phyloP scores from a whole-genome alignment of 495 filamentous ascomycete species.

The Daldinia childiae region DNA sequence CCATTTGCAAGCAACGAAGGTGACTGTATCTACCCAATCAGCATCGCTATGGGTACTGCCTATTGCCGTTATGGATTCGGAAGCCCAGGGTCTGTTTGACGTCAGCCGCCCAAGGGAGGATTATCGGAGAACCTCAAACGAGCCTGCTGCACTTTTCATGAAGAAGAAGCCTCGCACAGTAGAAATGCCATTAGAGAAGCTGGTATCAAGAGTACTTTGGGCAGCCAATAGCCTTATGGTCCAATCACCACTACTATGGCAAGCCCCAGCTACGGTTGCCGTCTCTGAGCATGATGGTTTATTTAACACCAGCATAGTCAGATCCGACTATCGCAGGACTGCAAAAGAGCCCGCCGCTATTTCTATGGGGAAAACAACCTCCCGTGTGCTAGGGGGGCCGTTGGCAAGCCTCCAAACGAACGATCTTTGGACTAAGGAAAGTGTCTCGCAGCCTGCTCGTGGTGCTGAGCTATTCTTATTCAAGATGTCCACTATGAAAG shows the following conservation, averaged over 20 bases:
- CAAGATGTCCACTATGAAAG: background rate
- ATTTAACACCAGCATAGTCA: constrained; percentile 24
- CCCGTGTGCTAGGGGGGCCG: constrained; percentile 31
- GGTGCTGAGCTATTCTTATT: constrained; percentile 13
- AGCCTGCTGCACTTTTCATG: constrained; percentile 41
- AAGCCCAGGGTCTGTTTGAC: constrained; percentile 31
- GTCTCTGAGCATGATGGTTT: constrained; percentile 18
- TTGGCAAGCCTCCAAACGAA: constrained; percentile 21
- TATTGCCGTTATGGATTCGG: background rate
- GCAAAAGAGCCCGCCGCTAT: constrained; percentile 41
- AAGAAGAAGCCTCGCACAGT: constrained; percentile 30
- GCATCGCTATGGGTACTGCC: constrained; percentile 23
- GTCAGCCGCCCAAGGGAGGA: constrained; percentile 13
- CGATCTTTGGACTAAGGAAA: constrained; percentile 31
- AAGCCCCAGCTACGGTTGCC: background rate
- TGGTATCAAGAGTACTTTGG: constrained; percentile 47
- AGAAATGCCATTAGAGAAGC: constrained; percentile 37
- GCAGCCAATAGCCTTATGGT: constrained; percentile 16
- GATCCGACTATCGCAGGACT: constrained; percentile 36
- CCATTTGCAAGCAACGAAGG: constrained; percentile 21
- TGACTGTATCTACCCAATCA: background rate
- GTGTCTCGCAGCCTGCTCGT: background rate
- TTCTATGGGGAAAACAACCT: constrained; percentile 37
- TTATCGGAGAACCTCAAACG: constrained; percentile 34
- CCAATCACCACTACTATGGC: background rate